A percentile compares a stretch with the other conserved stretches of the same genome.
Conservation (phyloP, 768 basidiomycete genomes). For the Hericium rajendrae region DNA sequence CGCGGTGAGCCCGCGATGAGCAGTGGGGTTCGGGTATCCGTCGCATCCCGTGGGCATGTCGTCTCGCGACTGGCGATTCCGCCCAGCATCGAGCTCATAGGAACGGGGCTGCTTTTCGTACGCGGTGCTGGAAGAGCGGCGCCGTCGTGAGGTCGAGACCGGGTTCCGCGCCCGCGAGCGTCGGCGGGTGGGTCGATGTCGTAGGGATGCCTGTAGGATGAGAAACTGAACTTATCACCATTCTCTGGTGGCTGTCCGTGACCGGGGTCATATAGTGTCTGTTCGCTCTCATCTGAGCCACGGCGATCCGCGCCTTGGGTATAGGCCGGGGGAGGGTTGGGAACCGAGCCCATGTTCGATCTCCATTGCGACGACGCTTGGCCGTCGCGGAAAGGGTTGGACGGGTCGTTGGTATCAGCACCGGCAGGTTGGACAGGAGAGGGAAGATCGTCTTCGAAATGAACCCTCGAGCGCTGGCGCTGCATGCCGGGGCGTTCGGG, state of each 20-base stretch:
- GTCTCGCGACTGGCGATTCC: background rate
- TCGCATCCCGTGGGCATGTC: background rate
- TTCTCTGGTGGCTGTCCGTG: constrained; percentile 12
- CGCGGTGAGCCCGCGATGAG: background rate
- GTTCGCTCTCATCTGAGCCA: constrained; percentile 28
- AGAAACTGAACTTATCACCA: constrained; percentile 32
- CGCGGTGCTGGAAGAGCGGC: background rate
- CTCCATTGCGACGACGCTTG: background rate
- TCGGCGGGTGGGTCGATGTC: constrained; percentile 44
- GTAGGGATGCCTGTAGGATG: constrained; percentile 50
- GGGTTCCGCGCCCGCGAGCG: constrained; percentile 21
- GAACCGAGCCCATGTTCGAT: background rate
- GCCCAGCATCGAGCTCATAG: background rate
- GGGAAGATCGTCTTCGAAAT: background rate
- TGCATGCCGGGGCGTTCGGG: background rate
- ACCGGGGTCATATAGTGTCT: constrained; percentile 24
- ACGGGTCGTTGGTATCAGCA: background rate
- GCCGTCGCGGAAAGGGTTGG: background rate
- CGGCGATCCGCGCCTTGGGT: constrained; percentile 6
- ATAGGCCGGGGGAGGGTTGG: background rate
- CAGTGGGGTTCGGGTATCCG: background rate
- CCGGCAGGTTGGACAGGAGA: background rate
- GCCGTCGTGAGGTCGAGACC: background rate
- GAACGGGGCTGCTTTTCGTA: background rate
- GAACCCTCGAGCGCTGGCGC: background rate